These are phyloP conservation scores for Pseudocercospora eumusae DNA, from an alignment of 2,329 filamentous ascomycete species.

Conservation along the genomic window DNA sequence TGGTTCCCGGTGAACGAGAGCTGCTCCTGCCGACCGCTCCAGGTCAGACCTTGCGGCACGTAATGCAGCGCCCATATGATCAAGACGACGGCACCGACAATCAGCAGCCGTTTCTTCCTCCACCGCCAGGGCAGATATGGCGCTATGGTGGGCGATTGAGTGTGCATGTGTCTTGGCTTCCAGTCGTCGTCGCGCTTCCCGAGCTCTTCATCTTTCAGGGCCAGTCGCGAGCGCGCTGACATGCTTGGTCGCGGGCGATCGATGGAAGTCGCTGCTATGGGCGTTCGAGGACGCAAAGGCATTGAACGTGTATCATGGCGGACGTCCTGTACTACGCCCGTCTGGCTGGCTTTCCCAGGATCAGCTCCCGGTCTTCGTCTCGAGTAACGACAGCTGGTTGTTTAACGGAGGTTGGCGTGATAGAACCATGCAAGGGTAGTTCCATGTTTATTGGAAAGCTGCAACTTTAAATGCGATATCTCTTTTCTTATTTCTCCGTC, in stretches of 20 bases:
- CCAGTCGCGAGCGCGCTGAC: conserved; percentile 24
- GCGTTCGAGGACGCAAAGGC: conserved; percentile 15
- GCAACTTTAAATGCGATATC: not conserved
- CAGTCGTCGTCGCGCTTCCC: conserved; percentile 65
- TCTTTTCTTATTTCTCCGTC: not conserved
- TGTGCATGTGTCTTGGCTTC: conserved; percentile 8
- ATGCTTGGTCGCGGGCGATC: conserved; percentile 13
- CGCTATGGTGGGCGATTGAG: conserved; percentile 22
- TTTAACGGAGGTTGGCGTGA: not conserved
- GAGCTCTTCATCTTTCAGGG: conserved; percentile 60
- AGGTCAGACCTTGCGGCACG: conserved; percentile 10
- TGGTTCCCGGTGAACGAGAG: conserved; percentile 4
- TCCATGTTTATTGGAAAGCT: not conserved
- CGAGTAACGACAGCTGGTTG: not conserved
- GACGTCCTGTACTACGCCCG: not conserved
- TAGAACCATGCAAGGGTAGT: not conserved
- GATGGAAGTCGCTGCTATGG: not conserved
- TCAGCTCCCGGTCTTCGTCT: not conserved
- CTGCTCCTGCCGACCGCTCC: not conserved
- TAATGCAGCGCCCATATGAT: conserved; percentile 13
- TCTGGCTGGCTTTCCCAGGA: not conserved
- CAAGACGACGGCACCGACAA: conserved; percentile 47
- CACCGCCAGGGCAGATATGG: conserved; percentile 38
- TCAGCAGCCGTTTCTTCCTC: conserved; percentile 53
- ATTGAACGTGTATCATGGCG: conserved; percentile 11